Base-by-base conservation (phyloP, 1,284 basidiomycete species). In the Apiotrichum montevideense region DNA sequence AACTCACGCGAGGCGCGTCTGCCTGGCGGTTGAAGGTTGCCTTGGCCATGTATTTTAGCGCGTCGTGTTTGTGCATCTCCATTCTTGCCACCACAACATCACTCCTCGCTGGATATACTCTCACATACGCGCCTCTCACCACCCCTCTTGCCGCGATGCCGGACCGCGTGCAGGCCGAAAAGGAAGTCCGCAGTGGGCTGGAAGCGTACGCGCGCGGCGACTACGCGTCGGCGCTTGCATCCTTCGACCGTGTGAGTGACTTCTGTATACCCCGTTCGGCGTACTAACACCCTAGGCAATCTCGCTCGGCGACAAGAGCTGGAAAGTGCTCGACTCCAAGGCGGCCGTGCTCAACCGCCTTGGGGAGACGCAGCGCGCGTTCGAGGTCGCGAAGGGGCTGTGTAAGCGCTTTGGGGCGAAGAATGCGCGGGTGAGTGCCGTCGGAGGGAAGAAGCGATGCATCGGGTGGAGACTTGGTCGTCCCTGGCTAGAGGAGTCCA, bases 341-440 rank as follows among this genome's bases (percentile, higher is more conserved):
- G 65, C 65, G 0, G 65, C 66, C 2, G 55, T 63, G 4, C 64
- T 69, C 62, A 57, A 49, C 50, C 60, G 62, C 51, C 46, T 67
- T 21, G 58, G 58, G 4, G 56, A 64, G 62, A 52, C 57, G 6
- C 48, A 62, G 11, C 29, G 55, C 8, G 68, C 67, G 1, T 59
- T 61, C n/a, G 57, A 68, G n/a, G 42, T 65, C 14, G 63, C 61
- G 8, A 55, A 63, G 6, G 35, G 51, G 4, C 54, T 67, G 62
- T 62, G 67, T 37, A 49, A 60, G 32, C 62, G 61, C 42, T 66
- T 56, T 37, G 63, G 63, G 9, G 54, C 63, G 13, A 62, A 66
- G 47, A 57, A 43, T 33, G 41, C 50, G 8, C 32, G 41, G 3
- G 49, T 42, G 32, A 14, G 49, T 50, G 29, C 29, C 29, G 29